Percentiles rank a stretch among this genome's conserved stretches.
These are phyloP conservation scores for Prillingera fragicola DNA, from an alignment of 1,284 basidiomycete genomes.

Conservation along the genomic window DNA sequence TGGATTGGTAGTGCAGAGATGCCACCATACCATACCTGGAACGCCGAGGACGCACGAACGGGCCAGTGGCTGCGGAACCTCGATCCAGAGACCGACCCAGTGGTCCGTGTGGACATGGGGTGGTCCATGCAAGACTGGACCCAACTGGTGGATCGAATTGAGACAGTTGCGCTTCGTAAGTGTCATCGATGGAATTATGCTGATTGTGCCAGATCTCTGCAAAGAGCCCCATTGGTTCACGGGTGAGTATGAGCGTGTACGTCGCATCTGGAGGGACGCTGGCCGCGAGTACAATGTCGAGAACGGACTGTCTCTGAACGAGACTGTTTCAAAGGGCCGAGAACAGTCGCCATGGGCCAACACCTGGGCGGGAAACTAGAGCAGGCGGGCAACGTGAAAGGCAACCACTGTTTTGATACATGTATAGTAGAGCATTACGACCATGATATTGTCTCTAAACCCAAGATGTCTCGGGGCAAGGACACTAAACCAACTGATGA, in stretches of 20 bases:
- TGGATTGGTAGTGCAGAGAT: constrained; percentile 48
- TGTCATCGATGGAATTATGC: constrained; percentile 7
- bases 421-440: no score
- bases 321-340: constrained; percentile 33
- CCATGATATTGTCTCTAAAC: no score
- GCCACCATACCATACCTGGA: constrained; percentile 40
- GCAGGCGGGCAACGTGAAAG: no score
- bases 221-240: constrained; percentile 43
- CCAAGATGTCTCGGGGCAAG: no score
- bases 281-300: constrained; percentile 34
- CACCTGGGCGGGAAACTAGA: no score
- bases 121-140: constrained; percentile 50
- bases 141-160: constrained; percentile 37
- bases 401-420: no score
- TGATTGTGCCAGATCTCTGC: constrained; percentile 30
- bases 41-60: constrained; percentile 48
- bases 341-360: no score
- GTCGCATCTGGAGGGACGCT: constrained; percentile 35
- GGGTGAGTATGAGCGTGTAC: constrained; percentile 34
- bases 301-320: constrained; percentile 31
- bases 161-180: constrained; percentile 45
- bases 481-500: no score
- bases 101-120: constrained; percentile 43
- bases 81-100: constrained; percentile 41
- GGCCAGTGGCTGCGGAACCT: constrained; percentile 46